Evolutionary conservation across 306 rosid genomes (phyloP), one percentile per base, ranked within the genome.

Genomic region (Ormosia emarginata): DNA sequence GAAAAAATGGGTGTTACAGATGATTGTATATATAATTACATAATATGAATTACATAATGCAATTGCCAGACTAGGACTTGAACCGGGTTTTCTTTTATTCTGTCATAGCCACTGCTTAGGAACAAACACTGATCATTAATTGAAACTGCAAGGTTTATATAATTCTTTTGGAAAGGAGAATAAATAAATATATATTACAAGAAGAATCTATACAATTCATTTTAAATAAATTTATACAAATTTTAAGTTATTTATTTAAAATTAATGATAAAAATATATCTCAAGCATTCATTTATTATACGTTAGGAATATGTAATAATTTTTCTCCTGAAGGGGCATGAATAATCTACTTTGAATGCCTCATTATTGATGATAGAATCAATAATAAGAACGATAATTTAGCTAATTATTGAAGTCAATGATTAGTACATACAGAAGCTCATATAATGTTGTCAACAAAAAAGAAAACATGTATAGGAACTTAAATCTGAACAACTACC

Each of bases 321-420:
- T 24, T 24, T 24, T 24, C 24, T 2, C 3, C 39, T 61, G 12
- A 14, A 39, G 29, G 52, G 57, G 30, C 40, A 83, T 39, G 49
- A 40, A 40, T 2, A n/a, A 69, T 53, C 79, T 70, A 32, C 43
- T 8, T 5, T 43, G 58, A 30, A 9, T 47, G 57, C 13, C 67
- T 6, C 53, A 71, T 78, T 65, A 78, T 71, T 52, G 24, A 74
- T 64, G 3, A 40, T 73, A 47, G 53, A 74, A 79, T 3, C 53
- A 74, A 74, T 44, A 53, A 56, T 65, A 7, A 67, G 15, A 79
- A 47, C 9, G 4, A 63, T 68, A 71, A 63, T 70, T 50, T 62
- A 69, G 58, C n/a, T 66, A 24, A 71, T 81, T 18, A 71, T 85
- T 81, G 88, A 81, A 65, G 56, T 7, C 49, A 71, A 85, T 85